Evolutionary conservation across 2,329 filamentous ascomycete genomes (phyloP).

Genomic region (Amauroascus niger): DNA sequence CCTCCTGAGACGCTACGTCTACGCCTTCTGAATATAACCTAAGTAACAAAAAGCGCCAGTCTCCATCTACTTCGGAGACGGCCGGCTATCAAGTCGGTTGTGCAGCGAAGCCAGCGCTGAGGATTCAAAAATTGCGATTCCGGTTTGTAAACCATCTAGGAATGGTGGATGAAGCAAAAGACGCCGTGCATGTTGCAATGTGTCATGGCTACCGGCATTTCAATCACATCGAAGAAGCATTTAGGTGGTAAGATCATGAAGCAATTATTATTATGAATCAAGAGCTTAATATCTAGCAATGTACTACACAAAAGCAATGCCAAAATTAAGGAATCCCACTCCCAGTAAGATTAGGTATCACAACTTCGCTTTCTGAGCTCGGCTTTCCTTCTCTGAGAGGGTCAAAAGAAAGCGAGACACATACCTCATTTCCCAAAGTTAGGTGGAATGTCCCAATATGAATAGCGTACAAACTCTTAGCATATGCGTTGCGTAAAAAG

Average conservation of each 20-base stretch:
- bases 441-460: not conserved
- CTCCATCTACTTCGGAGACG: not conserved
- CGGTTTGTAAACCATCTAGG: conserved; percentile 35
- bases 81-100: conserved; percentile 2
- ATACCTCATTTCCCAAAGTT: too few relatives aligned
- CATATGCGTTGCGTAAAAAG: not conserved
- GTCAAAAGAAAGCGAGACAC: not conserved
- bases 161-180: conserved; percentile 36
- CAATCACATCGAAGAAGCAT: conserved; percentile 39
- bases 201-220: conserved; percentile 24
- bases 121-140: conserved; percentile 24
- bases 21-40: too few relatives aligned
- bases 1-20: too few relatives aligned
- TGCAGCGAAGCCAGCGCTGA: not conserved
- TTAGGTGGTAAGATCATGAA: conserved; percentile 25
- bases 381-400: not conserved
- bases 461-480: not conserved
- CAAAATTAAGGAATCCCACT: too few relatives aligned
- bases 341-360: too few relatives aligned
- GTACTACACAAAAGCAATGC: too few relatives aligned
- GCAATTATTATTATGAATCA: too few relatives aligned
- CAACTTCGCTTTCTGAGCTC: too few relatives aligned
- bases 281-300: too few relatives aligned
- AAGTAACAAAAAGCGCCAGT: too few relatives aligned
- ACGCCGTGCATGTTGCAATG: conserved; percentile 28